phyloP scores from a whole-genome alignment of 2,329 filamentous ascomycete genomes.

The Calonectria montana region DNA sequence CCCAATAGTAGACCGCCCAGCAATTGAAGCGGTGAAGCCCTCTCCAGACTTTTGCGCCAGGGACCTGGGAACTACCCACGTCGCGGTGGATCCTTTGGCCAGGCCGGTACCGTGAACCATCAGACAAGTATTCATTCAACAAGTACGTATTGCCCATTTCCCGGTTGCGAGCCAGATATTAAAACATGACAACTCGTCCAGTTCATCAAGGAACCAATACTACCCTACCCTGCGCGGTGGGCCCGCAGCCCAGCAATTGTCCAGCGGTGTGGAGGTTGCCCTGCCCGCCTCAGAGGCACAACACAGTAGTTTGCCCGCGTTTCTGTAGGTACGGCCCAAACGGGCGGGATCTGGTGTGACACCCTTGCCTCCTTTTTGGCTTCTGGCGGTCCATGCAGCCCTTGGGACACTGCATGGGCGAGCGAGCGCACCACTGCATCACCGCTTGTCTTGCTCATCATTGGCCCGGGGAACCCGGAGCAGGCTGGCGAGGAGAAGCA shows the following conservation, averaged over 20 bases:
- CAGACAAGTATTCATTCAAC: background rate
- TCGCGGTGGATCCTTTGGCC: background rate
- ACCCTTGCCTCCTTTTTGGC: constrained; percentile 20
- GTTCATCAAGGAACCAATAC: background rate
- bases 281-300: constrained; percentile 7
- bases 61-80: constrained; percentile 15
- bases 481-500: background rate
- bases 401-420: background rate
- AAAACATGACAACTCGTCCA: background rate
- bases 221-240: background rate
- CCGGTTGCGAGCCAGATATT: background rate
- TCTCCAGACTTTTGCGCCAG: constrained; percentile 8
- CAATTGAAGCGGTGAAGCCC: constrained; percentile 23
- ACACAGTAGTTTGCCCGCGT: constrained; percentile 15
- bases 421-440: background rate
- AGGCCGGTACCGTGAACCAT: background rate
- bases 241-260: background rate
- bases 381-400: constrained; percentile 28
- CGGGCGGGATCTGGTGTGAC: constrained; percentile 42
- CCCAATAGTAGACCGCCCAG: constrained; percentile 24
- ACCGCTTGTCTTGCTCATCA: background rate
- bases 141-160: background rate
- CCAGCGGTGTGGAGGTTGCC: constrained; percentile 14
- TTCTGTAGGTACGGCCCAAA: constrained; percentile 43
- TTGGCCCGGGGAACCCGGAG: constrained; percentile 25